Evolutionary conservation across 768 basidiomycete genomes (phyloP).

Genomic region (Amanita thiersii): DNA sequence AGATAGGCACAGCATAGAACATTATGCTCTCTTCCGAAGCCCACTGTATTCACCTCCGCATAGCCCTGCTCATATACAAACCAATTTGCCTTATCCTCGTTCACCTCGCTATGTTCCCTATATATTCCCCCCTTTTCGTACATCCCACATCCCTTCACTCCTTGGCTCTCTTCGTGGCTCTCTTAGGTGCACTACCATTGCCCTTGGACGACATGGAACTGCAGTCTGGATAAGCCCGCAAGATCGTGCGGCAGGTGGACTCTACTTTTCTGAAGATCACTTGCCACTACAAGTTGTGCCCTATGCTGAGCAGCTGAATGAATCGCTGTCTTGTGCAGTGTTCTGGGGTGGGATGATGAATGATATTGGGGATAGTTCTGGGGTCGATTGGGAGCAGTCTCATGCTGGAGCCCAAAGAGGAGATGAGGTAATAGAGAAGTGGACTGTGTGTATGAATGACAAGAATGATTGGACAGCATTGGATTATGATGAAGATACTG

Average conservation of each 20-base stretch:
- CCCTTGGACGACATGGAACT: constrained; percentile 47
- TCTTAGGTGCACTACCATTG: constrained; percentile 44
- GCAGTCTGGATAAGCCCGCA: constrained; percentile 58
- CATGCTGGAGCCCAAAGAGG: neutral
- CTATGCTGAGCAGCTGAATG: neutral
- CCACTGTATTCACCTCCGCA: constrained; percentile 8
- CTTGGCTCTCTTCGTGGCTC: constrained; percentile 28
- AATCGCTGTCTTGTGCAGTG: constrained; percentile 1
- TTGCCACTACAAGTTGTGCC: constrained; percentile 15
- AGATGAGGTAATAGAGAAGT: constrained; percentile 16
- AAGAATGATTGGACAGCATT: constrained; percentile 45
- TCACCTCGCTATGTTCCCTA: constrained; percentile 20
- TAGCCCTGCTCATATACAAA: neutral
- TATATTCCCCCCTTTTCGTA: constrained; percentile 40
- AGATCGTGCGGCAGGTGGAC: constrained; percentile 31
- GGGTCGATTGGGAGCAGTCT: neutral
- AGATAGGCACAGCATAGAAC: constrained; percentile 36
- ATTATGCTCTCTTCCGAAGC: constrained; percentile 40
- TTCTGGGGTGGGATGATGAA: constrained; percentile 2
- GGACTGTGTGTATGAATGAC: constrained; percentile 23
- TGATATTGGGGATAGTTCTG: constrained; percentile 6
- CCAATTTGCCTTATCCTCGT: neutral
- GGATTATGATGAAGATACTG: constrained; percentile 53
- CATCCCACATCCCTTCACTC: constrained; percentile 25
- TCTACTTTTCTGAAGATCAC: constrained; percentile 17